Evolutionary conservation across 2,329 filamentous ascomycete species (phyloP), one percentile per base, ranked within the genome.

Genomic region (Penicillium fuscoglaucum): DNA sequence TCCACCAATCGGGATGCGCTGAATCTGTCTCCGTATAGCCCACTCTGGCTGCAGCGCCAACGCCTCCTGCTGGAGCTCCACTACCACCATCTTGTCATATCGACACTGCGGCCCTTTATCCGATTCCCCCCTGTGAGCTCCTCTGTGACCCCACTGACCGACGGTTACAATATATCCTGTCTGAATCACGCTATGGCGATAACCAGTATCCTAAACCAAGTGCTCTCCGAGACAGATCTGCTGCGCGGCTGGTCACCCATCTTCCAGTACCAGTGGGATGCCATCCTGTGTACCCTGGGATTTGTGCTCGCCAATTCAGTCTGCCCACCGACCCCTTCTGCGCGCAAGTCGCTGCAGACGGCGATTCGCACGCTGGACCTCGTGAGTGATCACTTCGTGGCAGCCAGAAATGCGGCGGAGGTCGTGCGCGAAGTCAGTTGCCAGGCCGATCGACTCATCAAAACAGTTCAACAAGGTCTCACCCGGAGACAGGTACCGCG

Each of bases 21-120:
- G 29, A 48, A 48, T 24, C 46, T 48, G 6, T 74, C 78, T 46
- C 58, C 60, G 17, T 74, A 73, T 37, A 70, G 72, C 1, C 76
- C 77, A 0, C 58, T 70, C 3, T 80, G 77, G 76, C 61, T 79
- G 6, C 77, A 78, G 53, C 72, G 74, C 4, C 76, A 80, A 57
- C 73, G 75, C 1, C 45, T 80, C 0, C 66, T 78, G 6, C 69
- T 80, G 13, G 78, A 80, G 58, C 61, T 79, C 4, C 52, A 76
- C 15, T 79, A 79, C 63, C 77, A 80, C 56, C 71, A 75, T 49
- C 61, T 79, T 2, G 60, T 61, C 45, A 67, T 74, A 37, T 74
- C 70, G 54, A 68, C 77, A 10, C 76, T 75, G 55, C 73, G 78
- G 4, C 71, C 76, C 0, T 76, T 78, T 48, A 73, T 80, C 51